A percentile compares a stretch with the other conserved stretches of the same genome.
Conservation (phyloP, 768 basidiomycete genomes). For the Suillus weaverae region DNA sequence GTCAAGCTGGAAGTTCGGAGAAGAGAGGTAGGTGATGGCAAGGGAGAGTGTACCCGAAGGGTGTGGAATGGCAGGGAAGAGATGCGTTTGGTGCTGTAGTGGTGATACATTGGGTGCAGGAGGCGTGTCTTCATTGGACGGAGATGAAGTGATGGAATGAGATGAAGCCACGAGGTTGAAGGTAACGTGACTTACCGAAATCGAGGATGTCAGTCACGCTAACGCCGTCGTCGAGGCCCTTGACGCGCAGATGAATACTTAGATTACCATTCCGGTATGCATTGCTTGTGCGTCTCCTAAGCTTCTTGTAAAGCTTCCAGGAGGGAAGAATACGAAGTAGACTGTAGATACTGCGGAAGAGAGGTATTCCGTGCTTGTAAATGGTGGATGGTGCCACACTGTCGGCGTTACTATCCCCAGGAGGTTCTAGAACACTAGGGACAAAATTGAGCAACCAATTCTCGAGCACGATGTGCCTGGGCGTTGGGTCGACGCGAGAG, state of each 20-base stretch:
- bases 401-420: slow-evolving; percentile 27
- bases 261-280: slow-evolving; percentile 44
- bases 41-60: slow-evolving; percentile 66
- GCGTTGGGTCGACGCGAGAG: slow-evolving; percentile 66
- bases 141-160: slow-evolving; percentile 26
- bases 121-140: slow-evolving; percentile 36
- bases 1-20: slow-evolving; percentile 72
- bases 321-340: slow-evolving; percentile 72
- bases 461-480: slow-evolving; percentile 71
- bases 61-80: slow-evolving; percentile 68
- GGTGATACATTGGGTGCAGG: slow-evolving; percentile 41
- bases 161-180: slow-evolving; percentile 17
- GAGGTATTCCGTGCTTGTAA: slow-evolving; percentile 82
- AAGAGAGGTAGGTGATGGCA: slow-evolving; percentile 60
- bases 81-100: slow-evolving; percentile 52
- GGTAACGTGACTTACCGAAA: slow-evolving; percentile 39
- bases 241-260: slow-evolving; percentile 49
- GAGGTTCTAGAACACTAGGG: slow-evolving; percentile 19
- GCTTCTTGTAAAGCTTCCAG: slow-evolving; percentile 70
- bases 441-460: slow-evolving; percentile 59
- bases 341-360: slow-evolving; percentile 77
- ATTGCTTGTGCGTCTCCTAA: slow-evolving; percentile 43
- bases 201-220: slow-evolving; percentile 27
- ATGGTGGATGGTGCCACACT: slow-evolving; percentile 72
- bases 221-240: slow-evolving; percentile 32